Base-by-base conservation (phyloP, 2,329 filamentous ascomycete genomes). In the Colletotrichum paranaense region DNA sequence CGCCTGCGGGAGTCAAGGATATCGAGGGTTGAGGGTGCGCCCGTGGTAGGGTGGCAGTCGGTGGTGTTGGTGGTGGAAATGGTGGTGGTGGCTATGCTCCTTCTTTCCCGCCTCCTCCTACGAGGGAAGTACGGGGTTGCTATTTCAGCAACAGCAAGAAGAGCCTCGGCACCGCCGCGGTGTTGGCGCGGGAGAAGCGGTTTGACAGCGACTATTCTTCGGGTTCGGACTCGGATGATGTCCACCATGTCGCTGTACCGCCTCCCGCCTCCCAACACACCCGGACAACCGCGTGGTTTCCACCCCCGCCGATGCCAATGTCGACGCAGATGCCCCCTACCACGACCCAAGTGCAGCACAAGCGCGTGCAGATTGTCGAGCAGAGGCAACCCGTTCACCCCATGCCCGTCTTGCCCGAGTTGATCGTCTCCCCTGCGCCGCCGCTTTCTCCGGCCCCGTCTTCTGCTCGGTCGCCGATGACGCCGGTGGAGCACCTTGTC, bases 21-120 rank as follows among this genome's bases (percentile, higher is more conserved):
- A 76, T 87, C 56, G 88, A 88, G 77, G 81, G 79, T 53, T 88
- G 85, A 86, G 80, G 86, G 82, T 81, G 80, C 85, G 84, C 81
- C 84, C 85, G 86, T 83, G 84, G 82, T 77, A 80, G 76, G 69
- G 78, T 62, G 75, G 78, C 74, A 71, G 69, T 42, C 11, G 55
- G 22, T 14, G 24, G 38, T 19, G 38, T 8, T 8, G 35, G 11
- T 38, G 42, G 16, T n/a, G 42, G 42, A 32, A 32, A 32, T 9
- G 42, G 42, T 16, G 46, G 46, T 49, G 56, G 24, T n/a, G 26
- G 28, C 42, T 24, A 60, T 26, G 46, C 24, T 24, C 35, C 57
- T 58, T 62, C 53, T 55, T 75, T 46, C 58, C 62, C 69, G 49
- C 42, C 62, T 58, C 67, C 71, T 42, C 66, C 59, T 9, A 24